phyloP scores from a whole-genome alignment of 2,329 filamentous ascomycete genomes.

The Fusarium pseudograminearum region DNA sequence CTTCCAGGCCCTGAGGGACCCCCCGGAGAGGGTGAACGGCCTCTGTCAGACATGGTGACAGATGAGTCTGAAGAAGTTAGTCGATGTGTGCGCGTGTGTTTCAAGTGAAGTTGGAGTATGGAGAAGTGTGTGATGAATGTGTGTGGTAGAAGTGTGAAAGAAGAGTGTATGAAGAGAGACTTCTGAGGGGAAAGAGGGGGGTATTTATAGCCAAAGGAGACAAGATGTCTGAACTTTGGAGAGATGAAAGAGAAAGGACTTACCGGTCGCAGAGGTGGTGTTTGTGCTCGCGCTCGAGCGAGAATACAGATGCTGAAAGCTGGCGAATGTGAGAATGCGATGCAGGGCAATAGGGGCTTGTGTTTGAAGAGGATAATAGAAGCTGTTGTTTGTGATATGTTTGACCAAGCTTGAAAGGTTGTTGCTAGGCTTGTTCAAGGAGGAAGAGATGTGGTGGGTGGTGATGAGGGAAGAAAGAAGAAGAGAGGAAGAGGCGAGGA shows the following conservation, averaged over 20 bases:
- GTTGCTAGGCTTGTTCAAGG: conserved; percentile 19
- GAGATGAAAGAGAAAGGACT: conserved; percentile 3
- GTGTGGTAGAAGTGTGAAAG: not conserved
- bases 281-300: conserved; percentile 7
- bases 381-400: not conserved
- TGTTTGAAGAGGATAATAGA: conserved; percentile 1
- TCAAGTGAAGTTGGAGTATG: conserved; percentile 5
- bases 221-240: not conserved
- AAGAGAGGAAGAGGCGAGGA: conserved; percentile 12
- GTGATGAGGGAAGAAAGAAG: conserved; percentile 27
- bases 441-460: conserved; percentile 18
- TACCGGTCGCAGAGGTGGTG: conserved; percentile 15
- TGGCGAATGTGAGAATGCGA: conserved; percentile 22
- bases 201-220: conserved; percentile 1
- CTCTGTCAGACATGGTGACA: conserved; percentile 52
- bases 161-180: not conserved
- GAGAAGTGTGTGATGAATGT: not conserved
- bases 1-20: conserved; percentile 34
- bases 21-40: conserved; percentile 45
- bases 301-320: conserved; percentile 13
- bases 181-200: not conserved
- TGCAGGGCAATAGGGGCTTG: not conserved
- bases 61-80: conserved; percentile 15
- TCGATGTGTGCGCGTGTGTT: not conserved
- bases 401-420: conserved; percentile 1